Evolutionary conservation across 2,329 filamentous ascomycete genomes (phyloP).

Genomic region (Penicillium sp.): DNA sequence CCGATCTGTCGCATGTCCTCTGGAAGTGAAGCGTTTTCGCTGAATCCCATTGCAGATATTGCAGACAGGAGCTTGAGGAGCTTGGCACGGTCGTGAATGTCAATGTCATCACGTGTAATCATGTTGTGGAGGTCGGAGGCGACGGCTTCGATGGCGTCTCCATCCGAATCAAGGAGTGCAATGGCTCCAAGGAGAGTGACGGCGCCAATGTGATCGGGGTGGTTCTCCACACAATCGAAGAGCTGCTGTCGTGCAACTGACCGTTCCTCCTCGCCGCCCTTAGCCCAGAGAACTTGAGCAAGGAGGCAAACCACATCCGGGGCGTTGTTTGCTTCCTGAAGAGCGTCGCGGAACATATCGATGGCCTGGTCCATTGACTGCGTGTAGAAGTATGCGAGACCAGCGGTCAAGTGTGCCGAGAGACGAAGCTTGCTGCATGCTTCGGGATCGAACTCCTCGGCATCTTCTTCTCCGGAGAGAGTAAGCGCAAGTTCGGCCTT

Average conservation of each 20-base stretch:
- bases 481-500: constrained; percentile 76
- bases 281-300: constrained; percentile 89
- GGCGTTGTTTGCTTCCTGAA: constrained; percentile 69
- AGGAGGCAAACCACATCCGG: constrained; percentile 83
- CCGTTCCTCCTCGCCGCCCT: constrained; percentile 68
- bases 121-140: constrained; percentile 69
- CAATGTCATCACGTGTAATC: constrained; percentile 62
- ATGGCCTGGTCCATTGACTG: constrained; percentile 65
- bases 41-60: constrained; percentile 58
- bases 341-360: constrained; percentile 71
- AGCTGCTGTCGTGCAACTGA: constrained; percentile 73
- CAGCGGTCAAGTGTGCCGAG: constrained; percentile 79
- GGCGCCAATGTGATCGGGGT: constrained; percentile 71
- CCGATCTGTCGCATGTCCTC: constrained; percentile 52
- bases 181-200: constrained; percentile 79
- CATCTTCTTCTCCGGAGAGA: constrained; percentile 67
- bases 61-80: constrained; percentile 73
- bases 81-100: constrained; percentile 59
- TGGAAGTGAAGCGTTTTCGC: constrained; percentile 39
- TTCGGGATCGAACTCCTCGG: constrained; percentile 58
- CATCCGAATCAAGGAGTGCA: constrained; percentile 73
- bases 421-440: constrained; percentile 67
- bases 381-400: constrained; percentile 73
- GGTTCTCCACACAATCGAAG: constrained; percentile 70
- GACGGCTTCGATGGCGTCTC: constrained; percentile 75